phyloP scores from a whole-genome alignment of 1,284 basidiomycete species.

The Puccinia coronata region DNA sequence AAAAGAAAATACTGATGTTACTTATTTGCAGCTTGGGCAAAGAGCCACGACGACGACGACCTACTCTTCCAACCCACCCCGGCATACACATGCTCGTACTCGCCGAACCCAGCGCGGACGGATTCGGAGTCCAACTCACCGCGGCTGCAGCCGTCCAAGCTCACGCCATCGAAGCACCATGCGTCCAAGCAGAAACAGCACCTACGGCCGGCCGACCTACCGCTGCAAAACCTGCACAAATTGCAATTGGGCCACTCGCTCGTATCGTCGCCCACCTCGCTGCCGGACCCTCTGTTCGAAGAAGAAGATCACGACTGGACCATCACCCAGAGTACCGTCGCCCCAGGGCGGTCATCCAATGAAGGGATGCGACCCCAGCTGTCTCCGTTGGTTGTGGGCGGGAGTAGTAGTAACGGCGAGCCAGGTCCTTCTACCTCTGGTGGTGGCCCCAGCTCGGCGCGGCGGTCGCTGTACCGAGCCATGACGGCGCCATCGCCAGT shows the following conservation, averaged over 20 bases:
- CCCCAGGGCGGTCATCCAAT: background rate
- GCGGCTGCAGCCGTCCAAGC: background rate
- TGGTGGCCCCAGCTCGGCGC: constrained; percentile 2
- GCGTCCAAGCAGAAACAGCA: background rate
- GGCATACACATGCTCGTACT: background rate
- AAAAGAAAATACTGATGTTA: too few relatives aligned
- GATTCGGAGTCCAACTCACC: background rate
- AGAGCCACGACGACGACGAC: constrained; percentile 41
- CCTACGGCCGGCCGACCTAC: background rate
- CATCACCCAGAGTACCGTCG: background rate
- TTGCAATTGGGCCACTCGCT: too few relatives aligned
- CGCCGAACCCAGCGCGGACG: background rate
- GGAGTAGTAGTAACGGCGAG: background rate
- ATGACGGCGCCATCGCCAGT: constrained; percentile 34
- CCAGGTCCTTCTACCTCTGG: background rate
- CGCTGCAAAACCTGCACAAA: too few relatives aligned
- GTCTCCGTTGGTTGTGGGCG: background rate
- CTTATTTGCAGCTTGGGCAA: constrained; percentile 32
- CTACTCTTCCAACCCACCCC: constrained; percentile 34
- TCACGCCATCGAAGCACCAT: background rate
- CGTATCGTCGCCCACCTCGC: constrained; percentile 23
- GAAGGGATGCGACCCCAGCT: background rate
- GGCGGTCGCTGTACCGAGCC: constrained; percentile 22
- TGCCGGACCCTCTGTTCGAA: too few relatives aligned
- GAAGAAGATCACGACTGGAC: constrained; percentile 8